Conservation (phyloP, 441 rosid genomes). For the Gossypium trilobum region DNA sequence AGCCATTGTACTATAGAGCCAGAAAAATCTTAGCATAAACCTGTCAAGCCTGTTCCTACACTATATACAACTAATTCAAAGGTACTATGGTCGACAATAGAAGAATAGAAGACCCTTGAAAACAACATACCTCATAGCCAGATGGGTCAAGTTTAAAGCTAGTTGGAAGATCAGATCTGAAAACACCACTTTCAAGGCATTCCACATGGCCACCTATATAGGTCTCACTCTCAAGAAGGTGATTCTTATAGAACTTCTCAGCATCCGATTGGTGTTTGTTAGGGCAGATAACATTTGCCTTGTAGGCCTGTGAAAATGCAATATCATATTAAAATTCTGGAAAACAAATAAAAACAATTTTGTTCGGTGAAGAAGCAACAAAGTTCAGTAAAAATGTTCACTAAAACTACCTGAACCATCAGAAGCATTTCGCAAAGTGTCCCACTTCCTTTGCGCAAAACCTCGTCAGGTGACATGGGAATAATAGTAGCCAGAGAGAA, state of each 20-base stretch:
- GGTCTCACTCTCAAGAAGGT: slow-evolving; percentile 95
- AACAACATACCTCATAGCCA: slow-evolving; percentile 61
- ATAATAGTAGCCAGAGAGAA: slow-evolving; percentile 95
- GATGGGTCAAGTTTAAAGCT: slow-evolving; percentile 77
- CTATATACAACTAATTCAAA: background rate
- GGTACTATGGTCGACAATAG: background rate
- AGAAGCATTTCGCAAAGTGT: slow-evolving; percentile 99
- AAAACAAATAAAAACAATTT: slow-evolving; percentile 18
- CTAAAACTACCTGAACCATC: slow-evolving; percentile 72
- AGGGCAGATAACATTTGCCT: slow-evolving; percentile 94
- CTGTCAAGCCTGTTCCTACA: background rate
- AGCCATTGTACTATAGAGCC: background rate
- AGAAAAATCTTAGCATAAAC: slow-evolving; percentile 5
- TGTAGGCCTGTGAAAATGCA: slow-evolving; percentile 60
- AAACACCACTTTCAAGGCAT: slow-evolving; percentile 99
- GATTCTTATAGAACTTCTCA: slow-evolving; percentile 71
- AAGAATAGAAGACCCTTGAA: slow-evolving; percentile 17
- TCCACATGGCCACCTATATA: slow-evolving; percentile 98
- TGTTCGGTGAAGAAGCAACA: slow-evolving; percentile 15
- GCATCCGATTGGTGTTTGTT: slow-evolving; percentile 91
- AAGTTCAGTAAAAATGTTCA: slow-evolving; percentile 18
- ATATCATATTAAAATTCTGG: slow-evolving; percentile 18
- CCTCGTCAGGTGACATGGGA: slow-evolving; percentile 99
- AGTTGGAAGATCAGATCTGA: slow-evolving; percentile 93
- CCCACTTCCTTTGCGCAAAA: slow-evolving; percentile 97